Evolutionary conservation across 345 rosid species (phyloP).

Genomic region (Gynandropsis gynandra): DNA sequence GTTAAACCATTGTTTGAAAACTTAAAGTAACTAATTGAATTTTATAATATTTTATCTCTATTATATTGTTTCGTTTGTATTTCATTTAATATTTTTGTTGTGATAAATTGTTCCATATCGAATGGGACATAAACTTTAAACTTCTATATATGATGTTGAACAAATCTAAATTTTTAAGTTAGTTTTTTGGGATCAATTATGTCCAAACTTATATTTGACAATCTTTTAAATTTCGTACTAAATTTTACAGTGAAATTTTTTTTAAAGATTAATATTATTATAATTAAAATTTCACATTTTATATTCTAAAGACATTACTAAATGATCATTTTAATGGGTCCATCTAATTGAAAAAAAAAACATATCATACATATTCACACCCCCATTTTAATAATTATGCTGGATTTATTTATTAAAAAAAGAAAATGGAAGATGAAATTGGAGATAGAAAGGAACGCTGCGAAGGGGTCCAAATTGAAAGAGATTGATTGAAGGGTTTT

Average conservation of each 20-base stretch:
- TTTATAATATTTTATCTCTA: no score
- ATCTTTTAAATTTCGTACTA: not conserved
- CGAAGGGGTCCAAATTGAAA: slow-evolving; percentile 10
- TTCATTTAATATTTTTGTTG: no score
- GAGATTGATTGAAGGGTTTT: slow-evolving; percentile 12
- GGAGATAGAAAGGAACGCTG: slow-evolving; percentile 10
- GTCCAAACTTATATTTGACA: no score
- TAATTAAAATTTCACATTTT: slow-evolving; percentile 7
- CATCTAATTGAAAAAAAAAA: not conserved
- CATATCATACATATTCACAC: not conserved
- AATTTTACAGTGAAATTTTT: not conserved
- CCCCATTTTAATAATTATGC: slow-evolving; percentile 8
- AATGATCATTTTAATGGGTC: not conserved
- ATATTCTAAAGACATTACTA: not conserved
- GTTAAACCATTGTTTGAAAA: no score
- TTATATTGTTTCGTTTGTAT: no score
- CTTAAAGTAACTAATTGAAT: no score
- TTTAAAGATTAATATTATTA: not conserved
- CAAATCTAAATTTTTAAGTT: no score
- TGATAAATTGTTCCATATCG: no score
- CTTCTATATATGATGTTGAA: no score
- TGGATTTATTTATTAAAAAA: slow-evolving; percentile 17
- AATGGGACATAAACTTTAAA: no score
- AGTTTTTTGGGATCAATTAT: not conserved
- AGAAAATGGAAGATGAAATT: slow-evolving; percentile 13